Evolutionary conservation across 2,329 filamentous ascomycete species (phyloP), one percentile per base, ranked within the genome.

Genomic region (Epichloe aotearoae): DNA sequence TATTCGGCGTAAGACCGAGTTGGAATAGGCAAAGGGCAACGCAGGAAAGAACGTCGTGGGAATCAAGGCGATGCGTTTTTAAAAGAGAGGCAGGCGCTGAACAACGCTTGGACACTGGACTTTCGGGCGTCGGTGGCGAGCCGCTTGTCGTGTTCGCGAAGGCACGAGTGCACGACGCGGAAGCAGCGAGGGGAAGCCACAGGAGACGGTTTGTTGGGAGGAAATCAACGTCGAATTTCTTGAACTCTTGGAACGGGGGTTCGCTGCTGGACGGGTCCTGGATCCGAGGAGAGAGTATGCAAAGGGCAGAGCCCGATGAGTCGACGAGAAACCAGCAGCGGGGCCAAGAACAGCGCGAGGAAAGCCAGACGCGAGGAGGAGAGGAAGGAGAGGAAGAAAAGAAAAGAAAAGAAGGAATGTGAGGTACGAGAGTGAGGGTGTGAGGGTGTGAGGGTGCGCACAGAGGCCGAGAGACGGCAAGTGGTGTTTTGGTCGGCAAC

Each of bases 61-160:
- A 37, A 52, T 37, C 8, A 14, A 46, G 37, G 37, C n/a, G 5
- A 26, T n/a, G 36, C 37, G 40, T 34, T 7, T 26, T 15, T 20
- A 34, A 49, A 33, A 36, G 43, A 50, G 50, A 23, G 47, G 50
- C 42, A 52, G 42, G 50, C 50, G 47, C 50, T 43, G 17, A 30
- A 41, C 15, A n/a, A 15, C 20, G 47, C 42, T 17, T n/a, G 12
- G 20, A 26, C 23, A 48, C 37, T 52, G 46, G 17, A 34, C 41
- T 44, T 20, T 45, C 33, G 23, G 19, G 5, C 34, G 4, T 26
- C 19, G 6, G 15, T 30, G 47, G 46, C 50, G 33, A 39, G 45
- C 14, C 39, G 33, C 33, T 47, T n/a, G 45, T 34, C n/a, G 37
- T 8, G 12, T 17, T 17, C 20, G 39, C 20, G 4, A 30, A 39